These are phyloP conservation scores for Sporothrix humicola DNA, from an alignment of 2,329 filamentous ascomycete species.

Conservation along the genomic window DNA sequence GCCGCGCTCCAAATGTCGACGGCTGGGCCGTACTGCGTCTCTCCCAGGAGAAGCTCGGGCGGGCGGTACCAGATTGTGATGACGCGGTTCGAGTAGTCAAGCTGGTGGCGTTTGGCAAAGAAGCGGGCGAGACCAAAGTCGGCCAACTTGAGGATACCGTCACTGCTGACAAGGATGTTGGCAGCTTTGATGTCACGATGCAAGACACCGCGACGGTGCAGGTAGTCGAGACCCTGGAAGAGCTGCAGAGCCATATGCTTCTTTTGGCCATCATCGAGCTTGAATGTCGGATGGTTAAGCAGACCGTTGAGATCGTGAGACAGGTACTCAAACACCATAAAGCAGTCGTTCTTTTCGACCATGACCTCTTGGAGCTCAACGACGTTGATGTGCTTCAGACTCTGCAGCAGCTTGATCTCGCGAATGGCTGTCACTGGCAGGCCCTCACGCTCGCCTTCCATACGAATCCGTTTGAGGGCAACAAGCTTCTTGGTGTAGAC, in stretches of 20 bases:
- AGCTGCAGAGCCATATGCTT: slow-evolving; percentile 93
- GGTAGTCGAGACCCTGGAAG: slow-evolving; percentile 91
- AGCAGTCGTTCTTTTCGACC: slow-evolving; percentile 98
- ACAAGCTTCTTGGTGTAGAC: slow-evolving; percentile 87
- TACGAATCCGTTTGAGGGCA: slow-evolving; percentile 87
- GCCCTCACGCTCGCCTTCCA: slow-evolving; percentile 90
- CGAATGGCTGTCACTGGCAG: slow-evolving; percentile 90
- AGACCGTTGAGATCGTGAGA: slow-evolving; percentile 95
- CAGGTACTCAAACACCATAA: slow-evolving; percentile 99
- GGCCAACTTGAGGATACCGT: slow-evolving; percentile 86
- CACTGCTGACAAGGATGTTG: slow-evolving; percentile 92
- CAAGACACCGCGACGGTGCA: slow-evolving; percentile 89
- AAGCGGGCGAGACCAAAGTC: slow-evolving; percentile 97
- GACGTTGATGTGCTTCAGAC: slow-evolving; percentile 79
- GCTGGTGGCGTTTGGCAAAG: slow-evolving; percentile 87
- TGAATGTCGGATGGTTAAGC: slow-evolving; percentile 91
- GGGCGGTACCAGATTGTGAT: slow-evolving; percentile 99
- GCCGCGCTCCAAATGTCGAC: slow-evolving; percentile 98
- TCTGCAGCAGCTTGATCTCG: slow-evolving; percentile 91
- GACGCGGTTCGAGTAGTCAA: slow-evolving; percentile 97
- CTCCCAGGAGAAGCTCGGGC: slow-evolving; percentile 86
- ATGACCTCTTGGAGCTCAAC: slow-evolving; percentile 89
- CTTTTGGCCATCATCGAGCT: slow-evolving; percentile 81
- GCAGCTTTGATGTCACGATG: slow-evolving; percentile 98
- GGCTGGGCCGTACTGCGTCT: slow-evolving; percentile 86